Evolutionary conservation across 352 stramenopile genomes (phyloP), one percentile per base, ranked within the genome.

Genomic region (Phytophthora litchii): DNA sequence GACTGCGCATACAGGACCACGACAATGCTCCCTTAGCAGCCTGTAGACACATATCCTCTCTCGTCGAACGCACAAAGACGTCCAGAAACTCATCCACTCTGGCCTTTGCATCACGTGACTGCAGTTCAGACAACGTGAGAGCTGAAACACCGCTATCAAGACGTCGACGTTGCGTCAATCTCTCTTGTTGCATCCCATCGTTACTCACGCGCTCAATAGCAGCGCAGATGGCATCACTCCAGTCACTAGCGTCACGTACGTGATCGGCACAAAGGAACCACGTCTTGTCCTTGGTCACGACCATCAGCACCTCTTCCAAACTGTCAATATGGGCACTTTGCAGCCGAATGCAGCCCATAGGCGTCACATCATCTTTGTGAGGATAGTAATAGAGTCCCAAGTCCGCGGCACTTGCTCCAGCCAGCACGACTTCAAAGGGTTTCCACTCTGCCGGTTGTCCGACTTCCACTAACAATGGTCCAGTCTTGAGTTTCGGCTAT

Each of bases 181-280:
- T 53, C 21, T 50, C 9, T 23, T 3, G 23, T 5, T 64, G 67
- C 23, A 55, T 25, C 13, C 10, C 25, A 7, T 23, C 31, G 29
- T 32, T 44, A 42, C 50, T 62, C 8, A 80, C 55, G 13, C 67
- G 68, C 25, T 91, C 81, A 21, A 91, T 89, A 9, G 81, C 65
- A 6, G 16, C 51, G 54, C 81, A 88, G 44, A 91, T 83, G 20
- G 67, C 68, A 31, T 89, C 77, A 13, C 72, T 69, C 83, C 84
- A 93, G 31, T 91, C 78, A 27, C 52, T 75, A 7, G 81, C 81
- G 3, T 87, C 81, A 8, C 71, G 74, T 1, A 63, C 71, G 35
- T 80, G 60, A 25, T 86, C 75, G 3, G 81, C 81, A 29, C 84
- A 93, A 16, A 93, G 70, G 50, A 91, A 93, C 84, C 81, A 93